Base-by-base conservation (phyloP, 768 basidiomycete genomes). In the Dacryopinax primogenitus region DNA sequence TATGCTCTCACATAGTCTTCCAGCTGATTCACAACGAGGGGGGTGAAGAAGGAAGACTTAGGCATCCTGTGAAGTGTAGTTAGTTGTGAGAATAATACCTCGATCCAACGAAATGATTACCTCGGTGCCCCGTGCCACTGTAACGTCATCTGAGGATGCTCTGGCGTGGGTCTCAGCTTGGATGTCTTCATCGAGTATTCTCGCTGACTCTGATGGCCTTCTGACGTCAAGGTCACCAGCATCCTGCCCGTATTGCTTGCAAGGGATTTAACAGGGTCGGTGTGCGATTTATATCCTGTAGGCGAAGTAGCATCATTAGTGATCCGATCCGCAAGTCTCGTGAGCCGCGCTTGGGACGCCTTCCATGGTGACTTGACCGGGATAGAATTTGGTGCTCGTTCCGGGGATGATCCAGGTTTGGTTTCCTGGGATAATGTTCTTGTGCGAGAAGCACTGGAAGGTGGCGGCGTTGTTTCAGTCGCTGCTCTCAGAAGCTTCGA, bases 1-100 rank as follows among this genome's bases (percentile, higher is more conserved):
- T 92, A 93, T 0, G 79, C 78, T 23, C 4, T 58, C 15, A 58
- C 30, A 30, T 28, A 58, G 30, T 13, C 51, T 18, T 30, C 26
- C 26, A 58, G 51, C 4, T 58, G 51, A 3, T 23, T 30, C 26
- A 37, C 51, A 64, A 47, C 58, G n/a, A 33, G 51, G 12, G 65
- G 61, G 34, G 37, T 64, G 63, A 64, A 47, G 58, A 62, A 58
- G 65, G 23, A 33, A 16, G 51, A 28, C 68, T 41, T 26, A 32
- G 41, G 16, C 13, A 13, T n/a, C 21, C 62, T 63, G 13, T 34
- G 2, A 18, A 37, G 18, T 9, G 11, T 9, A 18, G 11, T 18
- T 44, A 44, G 18, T 44, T 3, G 3, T 23, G 41, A 18, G 41
- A 44, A 23, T 18, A 44, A 44, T 6, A 23, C 41, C 16, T 44